Evolutionary conservation across 495 filamentous ascomycete genomes (phyloP).

Genomic region (Umbilicaria muhlenbergii): DNA sequence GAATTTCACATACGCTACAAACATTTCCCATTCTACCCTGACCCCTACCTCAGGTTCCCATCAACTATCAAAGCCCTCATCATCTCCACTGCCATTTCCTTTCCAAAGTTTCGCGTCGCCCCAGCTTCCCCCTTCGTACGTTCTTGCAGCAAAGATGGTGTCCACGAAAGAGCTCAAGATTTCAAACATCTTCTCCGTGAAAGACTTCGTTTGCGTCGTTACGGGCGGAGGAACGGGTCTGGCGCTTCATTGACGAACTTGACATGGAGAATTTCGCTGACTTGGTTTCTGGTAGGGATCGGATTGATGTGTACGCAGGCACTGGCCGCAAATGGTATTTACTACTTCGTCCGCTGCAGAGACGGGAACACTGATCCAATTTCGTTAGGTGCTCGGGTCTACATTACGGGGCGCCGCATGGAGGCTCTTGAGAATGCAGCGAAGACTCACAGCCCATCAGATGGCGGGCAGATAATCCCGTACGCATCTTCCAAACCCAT

Average conservation of each 20-base stretch:
- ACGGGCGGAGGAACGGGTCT: conserved; percentile 25
- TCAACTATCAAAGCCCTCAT: no score
- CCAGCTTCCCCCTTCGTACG: no score
- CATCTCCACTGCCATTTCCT: no score
- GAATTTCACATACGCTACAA: no score
- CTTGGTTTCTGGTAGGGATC: conserved; percentile 18
- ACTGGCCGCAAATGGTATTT: conserved; percentile 16
- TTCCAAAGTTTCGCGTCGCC: no score
- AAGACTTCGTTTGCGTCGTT: conserved; percentile 45
- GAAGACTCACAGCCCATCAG: conserved; percentile 9
- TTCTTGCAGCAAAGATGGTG: conserved; percentile 21
- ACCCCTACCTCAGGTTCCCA: no score
- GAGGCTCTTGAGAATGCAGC: conserved; percentile 14
- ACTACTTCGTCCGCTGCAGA: neutral
- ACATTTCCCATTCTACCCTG: no score
- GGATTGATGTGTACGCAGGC: conserved; percentile 23
- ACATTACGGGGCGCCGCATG: conserved; percentile 15
- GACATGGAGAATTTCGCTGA: conserved; percentile 1
- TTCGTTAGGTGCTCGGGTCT: conserved; percentile 13
- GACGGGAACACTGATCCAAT: conserved; percentile 9
- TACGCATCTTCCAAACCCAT: neutral
- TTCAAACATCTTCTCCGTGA: conserved; percentile 42
- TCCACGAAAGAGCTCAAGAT: conserved; percentile 31
- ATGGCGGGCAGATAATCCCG: conserved; percentile 13
- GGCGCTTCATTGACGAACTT: neutral